Evolutionary conservation across 805 yeast species (phyloP).

Genomic region (Wickerhamiella spandovensis): DNA sequence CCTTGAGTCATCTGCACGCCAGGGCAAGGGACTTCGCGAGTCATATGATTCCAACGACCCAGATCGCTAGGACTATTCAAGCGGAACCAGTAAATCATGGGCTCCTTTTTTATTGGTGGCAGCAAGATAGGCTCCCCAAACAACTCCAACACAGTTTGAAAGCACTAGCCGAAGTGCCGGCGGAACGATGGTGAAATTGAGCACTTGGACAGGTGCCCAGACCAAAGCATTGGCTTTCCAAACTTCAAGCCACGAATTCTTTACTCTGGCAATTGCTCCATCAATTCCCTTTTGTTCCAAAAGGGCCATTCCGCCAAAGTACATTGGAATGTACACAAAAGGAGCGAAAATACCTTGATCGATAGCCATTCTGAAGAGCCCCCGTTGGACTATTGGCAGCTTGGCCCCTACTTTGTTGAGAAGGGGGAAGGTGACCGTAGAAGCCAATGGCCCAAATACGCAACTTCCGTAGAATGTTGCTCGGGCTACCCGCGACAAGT

Average conservation of each 20-base stretch:
- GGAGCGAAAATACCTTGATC: constrained; percentile 79
- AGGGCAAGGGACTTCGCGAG: background rate
- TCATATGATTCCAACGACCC: no score
- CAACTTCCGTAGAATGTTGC: constrained; percentile 59
- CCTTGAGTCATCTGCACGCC: background rate
- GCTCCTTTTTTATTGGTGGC: constrained; percentile 30
- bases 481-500: constrained; percentile 20
- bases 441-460: constrained; percentile 65
- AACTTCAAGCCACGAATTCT: constrained; percentile 39
- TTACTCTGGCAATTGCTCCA: constrained; percentile 26
- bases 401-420: constrained; percentile 31
- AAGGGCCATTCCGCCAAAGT: constrained; percentile 51
- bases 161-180: constrained; percentile 50
- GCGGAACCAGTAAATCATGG: background rate
- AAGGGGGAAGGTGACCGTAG: constrained; percentile 46
- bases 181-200: constrained; percentile 64
- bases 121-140: constrained; percentile 77
- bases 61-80: background rate
- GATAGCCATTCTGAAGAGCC: constrained; percentile 39
- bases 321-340: constrained; percentile 49
- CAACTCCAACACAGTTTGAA: constrained; percentile 58
- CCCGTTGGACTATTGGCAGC: constrained; percentile 21
- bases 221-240: constrained; percentile 65
- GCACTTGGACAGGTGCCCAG: constrained; percentile 74
- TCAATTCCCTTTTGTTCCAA: constrained; percentile 41